Conservation (phyloP, 2,329 filamentous ascomycete genomes). For the Trichoderma koningiopsis region DNA sequence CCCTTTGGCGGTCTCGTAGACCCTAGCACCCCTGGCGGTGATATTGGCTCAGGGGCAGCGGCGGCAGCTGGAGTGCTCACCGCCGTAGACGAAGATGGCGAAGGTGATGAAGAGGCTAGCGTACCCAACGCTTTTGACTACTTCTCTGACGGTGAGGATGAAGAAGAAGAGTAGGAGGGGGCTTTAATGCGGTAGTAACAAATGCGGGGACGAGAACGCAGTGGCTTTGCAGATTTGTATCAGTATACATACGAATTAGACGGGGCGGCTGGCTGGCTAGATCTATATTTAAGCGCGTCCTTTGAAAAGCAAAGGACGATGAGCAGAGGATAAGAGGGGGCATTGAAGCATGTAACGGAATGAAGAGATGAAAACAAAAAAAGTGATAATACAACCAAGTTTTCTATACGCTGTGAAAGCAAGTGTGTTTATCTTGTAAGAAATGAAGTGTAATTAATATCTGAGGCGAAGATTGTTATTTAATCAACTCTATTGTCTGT, state of each 20-base stretch:
- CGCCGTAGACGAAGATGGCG: constrained; percentile 82
- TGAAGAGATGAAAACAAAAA: not conserved
- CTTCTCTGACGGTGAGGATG: constrained; percentile 65
- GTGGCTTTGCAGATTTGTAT: constrained; percentile 15
- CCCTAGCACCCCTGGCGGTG: constrained; percentile 40
- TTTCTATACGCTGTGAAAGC: not conserved
- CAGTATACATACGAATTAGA: constrained; percentile 19
- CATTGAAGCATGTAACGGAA: not conserved
- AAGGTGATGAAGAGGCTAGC: constrained; percentile 71
- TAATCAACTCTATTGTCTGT: not conserved
- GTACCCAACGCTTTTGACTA: constrained; percentile 77
- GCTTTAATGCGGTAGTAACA: not conserved
- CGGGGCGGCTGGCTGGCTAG: not conserved
- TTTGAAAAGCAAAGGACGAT: not conserved
- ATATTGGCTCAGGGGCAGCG: constrained; percentile 56
- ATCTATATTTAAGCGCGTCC: not conserved
- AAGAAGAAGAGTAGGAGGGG: constrained; percentile 35
- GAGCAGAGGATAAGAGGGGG: constrained; percentile 20
- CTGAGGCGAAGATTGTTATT: not conserved
- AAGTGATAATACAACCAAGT: not conserved
- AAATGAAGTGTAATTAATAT: not conserved
- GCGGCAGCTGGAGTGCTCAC: constrained; percentile 80
- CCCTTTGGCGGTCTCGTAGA: constrained; percentile 38
- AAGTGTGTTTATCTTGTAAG: not conserved
- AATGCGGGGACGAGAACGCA: not conserved